phyloP scores from a whole-genome alignment of 2,329 filamentous ascomycete genomes.

The Lasiodiplodia hormozganensis region DNA sequence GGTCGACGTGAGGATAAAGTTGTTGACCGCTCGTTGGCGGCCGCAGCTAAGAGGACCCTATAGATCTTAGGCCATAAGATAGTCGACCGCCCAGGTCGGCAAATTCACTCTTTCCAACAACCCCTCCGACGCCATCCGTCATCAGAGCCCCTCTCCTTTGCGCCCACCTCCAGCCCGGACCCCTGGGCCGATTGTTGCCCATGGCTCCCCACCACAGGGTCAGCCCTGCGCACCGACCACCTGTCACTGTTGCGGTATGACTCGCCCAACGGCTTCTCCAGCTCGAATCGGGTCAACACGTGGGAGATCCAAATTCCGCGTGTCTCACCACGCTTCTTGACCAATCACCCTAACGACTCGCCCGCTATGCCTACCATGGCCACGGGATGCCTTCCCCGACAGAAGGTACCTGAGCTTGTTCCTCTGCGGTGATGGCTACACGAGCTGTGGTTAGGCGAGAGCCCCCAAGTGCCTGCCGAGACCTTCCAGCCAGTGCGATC shows the following conservation, averaged over 20 bases:
- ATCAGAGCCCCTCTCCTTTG: neutral
- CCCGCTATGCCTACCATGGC: conserved; percentile 1
- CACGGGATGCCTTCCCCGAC: conserved; percentile 4
- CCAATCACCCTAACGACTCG: neutral
- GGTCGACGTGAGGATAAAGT: conserved; percentile 14
- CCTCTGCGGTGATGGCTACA: neutral
- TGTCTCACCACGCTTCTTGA: neutral
- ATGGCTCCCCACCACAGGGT: neutral
- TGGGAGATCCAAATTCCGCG: conserved; percentile 18
- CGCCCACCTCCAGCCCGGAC: neutral
- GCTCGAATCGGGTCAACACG: conserved; percentile 2
- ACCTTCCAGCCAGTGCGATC: conserved; percentile 4
- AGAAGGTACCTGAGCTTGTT: conserved; percentile 9
- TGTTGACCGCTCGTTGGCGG: conserved; percentile 6
- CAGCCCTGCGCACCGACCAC: conserved; percentile 18
- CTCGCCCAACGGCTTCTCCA: conserved; percentile 1
- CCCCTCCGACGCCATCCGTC: neutral
- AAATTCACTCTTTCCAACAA: neutral
- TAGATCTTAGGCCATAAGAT: conserved; percentile 23
- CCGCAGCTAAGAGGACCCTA: conserved; percentile 9
- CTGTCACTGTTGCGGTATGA: conserved; percentile 14
- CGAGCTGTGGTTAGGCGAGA: neutral
- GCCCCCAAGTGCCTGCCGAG: neutral
- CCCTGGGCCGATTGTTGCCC: neutral
- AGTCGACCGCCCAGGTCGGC: conserved; percentile 6